A percentile compares a stretch with the other conserved stretches of the same genome.
Evolutionary conservation across 768 basidiomycete genomes (phyloP).

Genomic region (Boletus subcaerulescens): DNA sequence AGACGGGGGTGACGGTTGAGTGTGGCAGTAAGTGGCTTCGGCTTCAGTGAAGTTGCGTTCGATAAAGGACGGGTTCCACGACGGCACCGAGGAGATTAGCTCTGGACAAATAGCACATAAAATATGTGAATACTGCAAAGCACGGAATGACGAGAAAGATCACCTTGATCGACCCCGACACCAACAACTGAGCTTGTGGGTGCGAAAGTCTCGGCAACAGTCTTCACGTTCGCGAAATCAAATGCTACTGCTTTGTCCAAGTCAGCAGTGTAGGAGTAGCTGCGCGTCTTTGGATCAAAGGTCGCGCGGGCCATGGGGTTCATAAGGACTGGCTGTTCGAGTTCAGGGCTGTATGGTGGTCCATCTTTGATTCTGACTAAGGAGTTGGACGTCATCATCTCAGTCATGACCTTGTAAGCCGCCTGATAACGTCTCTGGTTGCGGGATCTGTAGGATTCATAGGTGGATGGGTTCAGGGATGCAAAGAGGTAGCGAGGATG

Average conservation of each 20-base stretch:
- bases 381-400: conserved; percentile 92
- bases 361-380: conserved; percentile 94
- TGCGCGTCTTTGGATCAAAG: conserved; percentile 79
- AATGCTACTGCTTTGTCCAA: conserved; percentile 49
- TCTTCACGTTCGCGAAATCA: conserved; percentile 66
- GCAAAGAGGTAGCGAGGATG: conserved; percentile 92
- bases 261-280: conserved; percentile 74
- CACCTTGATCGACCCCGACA: conserved; percentile 88
- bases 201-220: conserved; percentile 45
- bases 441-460: conserved; percentile 71
- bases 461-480: conserved; percentile 71
- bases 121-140: conserved; percentile 2
- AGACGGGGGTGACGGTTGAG: conserved; percentile 82
- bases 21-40: conserved; percentile 81
- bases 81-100: conserved; percentile 89
- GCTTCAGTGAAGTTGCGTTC: conserved; percentile 89
- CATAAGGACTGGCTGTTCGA: conserved; percentile 82
- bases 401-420: conserved; percentile 89
- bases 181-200: conserved; percentile 54
- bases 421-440: conserved; percentile 64
- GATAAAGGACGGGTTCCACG: conserved; percentile 83
- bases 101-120: conserved; percentile 44
- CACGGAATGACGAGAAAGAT: conserved; percentile 13
- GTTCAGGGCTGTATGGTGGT: conserved; percentile 82
- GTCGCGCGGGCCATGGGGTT: conserved; percentile 90